A percentile compares a stretch with the other conserved stretches of the same genome.
phyloP scores from a whole-genome alignment of 2,329 filamentous ascomycete species.

The Aspergillus floridensis region DNA sequence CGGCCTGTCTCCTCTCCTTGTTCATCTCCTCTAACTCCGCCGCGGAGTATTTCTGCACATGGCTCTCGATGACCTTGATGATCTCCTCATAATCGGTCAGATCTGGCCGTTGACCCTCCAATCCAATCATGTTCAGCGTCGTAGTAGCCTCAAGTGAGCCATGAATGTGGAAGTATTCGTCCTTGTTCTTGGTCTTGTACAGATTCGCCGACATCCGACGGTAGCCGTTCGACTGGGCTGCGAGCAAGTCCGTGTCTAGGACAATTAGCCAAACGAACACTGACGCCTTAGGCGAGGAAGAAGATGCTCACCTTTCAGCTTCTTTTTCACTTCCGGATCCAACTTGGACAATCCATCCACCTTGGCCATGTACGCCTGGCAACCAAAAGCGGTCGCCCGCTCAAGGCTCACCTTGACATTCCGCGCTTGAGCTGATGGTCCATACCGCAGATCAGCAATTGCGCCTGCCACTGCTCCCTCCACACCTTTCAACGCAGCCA shows the following conservation, averaged over 20 bases:
- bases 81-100: constrained; percentile 60
- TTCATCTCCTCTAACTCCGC: constrained; percentile 61
- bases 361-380: constrained; percentile 43
- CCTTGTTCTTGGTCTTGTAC: constrained; percentile 64
- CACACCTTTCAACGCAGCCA: constrained; percentile 57
- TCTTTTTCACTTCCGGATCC: constrained; percentile 38
- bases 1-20: constrained; percentile 56
- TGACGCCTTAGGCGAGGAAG: too few relatives aligned
- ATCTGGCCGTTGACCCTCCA: constrained; percentile 61
- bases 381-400: constrained; percentile 41
- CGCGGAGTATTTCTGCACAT: constrained; percentile 55
- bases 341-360: constrained; percentile 40
- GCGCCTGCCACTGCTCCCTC: constrained; percentile 61
- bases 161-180: constrained; percentile 73
- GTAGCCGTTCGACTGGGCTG: constrained; percentile 69
- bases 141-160: constrained; percentile 70
- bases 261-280: constrained; percentile 12
- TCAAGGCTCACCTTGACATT: constrained; percentile 38
- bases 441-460: constrained; percentile 56
- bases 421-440: constrained; percentile 37
- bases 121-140: constrained; percentile 67
- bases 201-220: constrained; percentile 70
- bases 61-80: constrained; percentile 58
- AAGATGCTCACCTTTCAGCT: constrained; percentile 34
- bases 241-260: constrained; percentile 67